Evolutionary conservation across 805 yeast species (phyloP).

Genomic region (Ogataea nitratoaversa): DNA sequence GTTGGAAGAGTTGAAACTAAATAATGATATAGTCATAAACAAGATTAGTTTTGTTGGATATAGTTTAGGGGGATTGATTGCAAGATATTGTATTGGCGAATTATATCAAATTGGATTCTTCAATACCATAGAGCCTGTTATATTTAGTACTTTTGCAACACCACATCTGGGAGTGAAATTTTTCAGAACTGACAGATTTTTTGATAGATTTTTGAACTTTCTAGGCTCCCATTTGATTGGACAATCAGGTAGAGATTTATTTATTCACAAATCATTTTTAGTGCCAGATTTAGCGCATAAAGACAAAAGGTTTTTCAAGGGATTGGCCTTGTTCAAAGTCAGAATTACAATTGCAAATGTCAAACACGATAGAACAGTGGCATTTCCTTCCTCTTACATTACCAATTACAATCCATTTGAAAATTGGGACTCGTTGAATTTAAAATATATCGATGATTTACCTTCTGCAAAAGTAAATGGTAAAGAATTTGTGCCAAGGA

Average conservation of each 20-base stretch:
- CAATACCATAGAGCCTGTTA: conserved; percentile 53
- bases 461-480: conserved; percentile 37
- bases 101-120: conserved; percentile 47
- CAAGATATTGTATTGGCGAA: conserved; percentile 68
- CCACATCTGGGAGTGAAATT: conserved; percentile 67
- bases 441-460: conserved; percentile 43
- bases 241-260: conserved; percentile 70
- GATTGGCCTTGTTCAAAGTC: conserved; percentile 52
- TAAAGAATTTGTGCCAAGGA: conserved; percentile 38
- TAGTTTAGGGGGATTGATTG: conserved; percentile 82
- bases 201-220: conserved; percentile 39
- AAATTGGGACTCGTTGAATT: conserved; percentile 43
- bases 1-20: conserved; percentile 32
- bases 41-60: conserved; percentile 80
- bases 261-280: conserved; percentile 45
- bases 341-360: conserved; percentile 68
- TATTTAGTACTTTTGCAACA: conserved; percentile 69
- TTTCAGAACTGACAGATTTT: conserved; percentile 32
- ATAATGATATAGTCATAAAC: conserved; percentile 31
- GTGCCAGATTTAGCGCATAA: conserved; percentile 54
- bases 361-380: conserved; percentile 79
- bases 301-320: conserved; percentile 44
- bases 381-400: conserved; percentile 80
- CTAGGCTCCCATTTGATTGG: conserved; percentile 57
- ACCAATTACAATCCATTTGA: conserved; percentile 69